Base-by-base conservation (phyloP, 2,329 filamentous ascomycete genomes). In the Pezicula rhizophila region DNA sequence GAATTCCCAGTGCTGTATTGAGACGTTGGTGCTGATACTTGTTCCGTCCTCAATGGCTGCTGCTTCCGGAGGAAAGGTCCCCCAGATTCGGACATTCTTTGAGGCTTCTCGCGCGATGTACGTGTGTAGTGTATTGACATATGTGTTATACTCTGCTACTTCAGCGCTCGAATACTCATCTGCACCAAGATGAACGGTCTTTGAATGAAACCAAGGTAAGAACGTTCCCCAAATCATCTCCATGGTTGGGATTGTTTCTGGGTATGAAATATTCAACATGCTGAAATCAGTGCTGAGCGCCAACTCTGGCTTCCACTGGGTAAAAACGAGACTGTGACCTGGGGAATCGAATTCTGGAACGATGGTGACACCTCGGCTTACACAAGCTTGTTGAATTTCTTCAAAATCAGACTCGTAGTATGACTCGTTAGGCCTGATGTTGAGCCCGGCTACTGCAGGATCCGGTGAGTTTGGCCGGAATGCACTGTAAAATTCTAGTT, bases 271-370 rank as follows among this genome's bases (percentile, higher is more conserved):
- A 50, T 81, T 80, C 5, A 82, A 63, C 45, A 80, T 63, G 41
- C 75, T 77, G 4, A 73, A 61, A 47, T 76, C 71, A 11, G 52
- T 59, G 2, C 64, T 59, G 10, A 79, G 64, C 0, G 71, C 77
- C 14, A 82, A 61, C 51, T 80, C 70, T 0, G 78, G 78, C 52
- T 75, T 78, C 78, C 79, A 82, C 55, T 82, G 77, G 0, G 75
- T 75, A 20, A 82, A 71, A 5, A 72, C 71, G 1, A 82, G 63
- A 1, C 74, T 72, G 51, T 83, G 79, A 0, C 78, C 79, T 0
- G 79, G 79, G 0, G 77, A 70, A 58, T 83, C 79, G 20, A 82
- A 79, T 59, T 82, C 79, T 0, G 79, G 78, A 4, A 82, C 68
- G 1, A 83, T 65, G 0, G 78, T 80, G 1, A 83, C 73, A 4